Base-by-base conservation (phyloP, 2,329 filamentous ascomycete species). In the Lachnum nothofagi region DNA sequence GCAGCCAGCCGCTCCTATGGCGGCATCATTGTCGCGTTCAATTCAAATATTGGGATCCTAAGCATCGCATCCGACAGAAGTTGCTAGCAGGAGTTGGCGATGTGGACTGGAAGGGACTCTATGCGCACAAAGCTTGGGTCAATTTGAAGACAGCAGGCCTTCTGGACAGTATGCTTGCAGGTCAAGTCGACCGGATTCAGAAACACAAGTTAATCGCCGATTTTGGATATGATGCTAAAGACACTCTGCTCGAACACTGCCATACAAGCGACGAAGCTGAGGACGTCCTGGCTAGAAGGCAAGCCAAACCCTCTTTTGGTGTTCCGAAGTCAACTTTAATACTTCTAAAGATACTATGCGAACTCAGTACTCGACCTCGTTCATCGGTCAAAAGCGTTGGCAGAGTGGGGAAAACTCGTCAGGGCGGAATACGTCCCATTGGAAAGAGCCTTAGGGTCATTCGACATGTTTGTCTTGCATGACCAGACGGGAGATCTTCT, bases 391-490 rank as follows among this genome's bases (percentile, higher is more conserved):
- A 78, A 86, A 48, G 91, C 90, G 6, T 76, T 97, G 47, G 76
- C 83, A 35, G 79, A 88, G 63, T 97, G 91, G 91, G 72, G 71
- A 53, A 75, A 75, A 46, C 57, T 87, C 45, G 68, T 64, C 9
- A 62, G 51, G 22, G 71, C 75, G 5, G 73, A 77, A 45, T 68
- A 72, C 46, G 71, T 82, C 19, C 66, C 79, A 6, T 73, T 95
- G 17, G 91, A 95, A 64, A 77, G 79, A 49, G 85, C 85, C 1
- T 71, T 97, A 14, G 86, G 83, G 17, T 86, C 85, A 12, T 95
- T 94, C 65, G 93, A 97, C 67, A 78, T 97, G 68, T 97, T 97
- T 67, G 81, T 95, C 39, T 72, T 91, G 23, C 81, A 85, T 56
- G 84, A 85, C 46, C 77, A 81, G 16, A 74, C 76, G 24, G 82